phyloP scores from a whole-genome alignment of 1,284 basidiomycete genomes.

The Moesziomyces sp. region DNA sequence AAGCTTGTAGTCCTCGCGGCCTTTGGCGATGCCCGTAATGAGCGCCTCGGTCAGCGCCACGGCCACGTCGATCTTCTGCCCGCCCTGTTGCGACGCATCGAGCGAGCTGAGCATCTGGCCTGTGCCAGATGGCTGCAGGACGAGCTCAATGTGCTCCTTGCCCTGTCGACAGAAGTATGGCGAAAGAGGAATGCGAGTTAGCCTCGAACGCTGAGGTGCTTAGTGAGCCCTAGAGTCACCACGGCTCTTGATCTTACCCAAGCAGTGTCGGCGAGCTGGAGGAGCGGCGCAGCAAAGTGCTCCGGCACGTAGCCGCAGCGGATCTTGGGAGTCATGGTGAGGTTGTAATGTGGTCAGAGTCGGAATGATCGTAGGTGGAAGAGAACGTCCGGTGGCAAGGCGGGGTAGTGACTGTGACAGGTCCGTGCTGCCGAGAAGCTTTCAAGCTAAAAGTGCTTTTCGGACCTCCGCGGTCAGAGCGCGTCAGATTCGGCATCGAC shows the following conservation, averaged over 20 bases:
- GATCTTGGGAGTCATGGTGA: conserved; percentile 26
- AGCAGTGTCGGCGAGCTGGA: conserved; percentile 51
- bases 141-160: conserved; percentile 50
- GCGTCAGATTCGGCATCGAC: background rate
- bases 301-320: conserved; percentile 64
- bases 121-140: conserved; percentile 60
- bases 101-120: conserved; percentile 65
- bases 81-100: conserved; percentile 30
- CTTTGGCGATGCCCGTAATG: conserved; percentile 87
- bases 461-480: background rate
- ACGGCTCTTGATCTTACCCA: conserved; percentile 41
- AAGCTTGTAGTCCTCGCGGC: conserved; percentile 85
- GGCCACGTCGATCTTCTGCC: conserved; percentile 63
- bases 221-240: background rate
- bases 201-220: too few species aligned
- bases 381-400: background rate
- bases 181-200: too few species aligned
- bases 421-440: background rate
- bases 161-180: conserved; percentile 24
- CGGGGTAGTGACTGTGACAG: too few species aligned
- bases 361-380: too few species aligned
- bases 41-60: conserved; percentile 93
- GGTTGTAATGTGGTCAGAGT: too few species aligned
- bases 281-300: conserved; percentile 62
- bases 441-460: background rate